phyloP scores from a whole-genome alignment of 768 basidiomycete species.

The Hygrophoropsis aurantiaca region DNA sequence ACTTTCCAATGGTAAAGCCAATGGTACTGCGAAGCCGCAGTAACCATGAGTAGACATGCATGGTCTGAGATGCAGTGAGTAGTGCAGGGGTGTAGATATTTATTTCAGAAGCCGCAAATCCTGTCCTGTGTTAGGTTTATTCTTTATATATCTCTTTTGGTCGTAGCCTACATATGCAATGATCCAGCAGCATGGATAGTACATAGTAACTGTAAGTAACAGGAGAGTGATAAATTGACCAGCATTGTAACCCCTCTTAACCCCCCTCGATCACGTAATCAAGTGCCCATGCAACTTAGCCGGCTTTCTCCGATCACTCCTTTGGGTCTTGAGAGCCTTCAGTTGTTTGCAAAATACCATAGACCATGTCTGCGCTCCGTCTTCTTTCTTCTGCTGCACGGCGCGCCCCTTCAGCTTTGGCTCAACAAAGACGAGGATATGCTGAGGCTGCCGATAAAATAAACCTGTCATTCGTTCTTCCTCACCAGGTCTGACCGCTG shows the following conservation, averaged over 20 bases:
- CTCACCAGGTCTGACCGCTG: slow-evolving; percentile 77
- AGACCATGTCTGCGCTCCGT: slow-evolving; percentile 74
- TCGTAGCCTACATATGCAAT: no score
- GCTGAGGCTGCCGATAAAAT: slow-evolving; percentile 91
- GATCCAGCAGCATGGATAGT: no score
- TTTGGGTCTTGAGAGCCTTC: neutral
- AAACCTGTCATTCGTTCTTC: slow-evolving; percentile 89
- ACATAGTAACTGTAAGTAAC: no score
- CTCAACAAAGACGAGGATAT: slow-evolving; percentile 75
- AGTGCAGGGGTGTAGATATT: no score
- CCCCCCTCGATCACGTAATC: slow-evolving; percentile 7
- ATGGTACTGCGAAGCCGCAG: no score
- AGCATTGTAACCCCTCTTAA: no score
- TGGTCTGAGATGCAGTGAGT: no score
- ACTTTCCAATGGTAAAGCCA: slow-evolving; percentile 14
- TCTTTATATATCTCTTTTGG: no score
- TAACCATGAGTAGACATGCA: no score
- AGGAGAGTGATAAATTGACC: no score
- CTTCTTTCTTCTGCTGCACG: slow-evolving; percentile 64
- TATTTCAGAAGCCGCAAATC: no score
- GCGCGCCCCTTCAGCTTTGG: slow-evolving; percentile 51
- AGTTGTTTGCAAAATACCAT: slow-evolving; percentile 7
- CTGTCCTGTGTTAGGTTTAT: no score
- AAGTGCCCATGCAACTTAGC: slow-evolving; percentile 22
- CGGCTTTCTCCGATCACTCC: slow-evolving; percentile 27